Percentiles rank a stretch among this genome's conserved stretches.
These are phyloP conservation scores for Melampsora occidentalis DNA, from an alignment of 1,284 basidiomycete genomes.

Conservation along the genomic window DNA sequence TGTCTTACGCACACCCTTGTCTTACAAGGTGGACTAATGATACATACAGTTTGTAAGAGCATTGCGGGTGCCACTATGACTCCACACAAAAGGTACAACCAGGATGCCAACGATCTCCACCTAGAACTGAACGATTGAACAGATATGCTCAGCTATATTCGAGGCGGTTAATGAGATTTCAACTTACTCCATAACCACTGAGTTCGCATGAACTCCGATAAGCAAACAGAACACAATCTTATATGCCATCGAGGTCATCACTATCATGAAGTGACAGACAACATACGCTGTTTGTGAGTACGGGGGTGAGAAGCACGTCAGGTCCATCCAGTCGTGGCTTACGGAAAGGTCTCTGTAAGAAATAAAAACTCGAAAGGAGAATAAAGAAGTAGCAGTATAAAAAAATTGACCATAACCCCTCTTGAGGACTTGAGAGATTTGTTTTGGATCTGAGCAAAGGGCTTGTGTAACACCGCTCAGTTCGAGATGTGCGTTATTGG, in stretches of 20 bases:
- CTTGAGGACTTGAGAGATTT: not conserved
- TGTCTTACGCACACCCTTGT: too few relatives aligned
- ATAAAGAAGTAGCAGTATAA: too few relatives aligned
- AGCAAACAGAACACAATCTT: not conserved
- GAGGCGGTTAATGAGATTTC: not conserved
- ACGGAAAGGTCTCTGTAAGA: too few relatives aligned
- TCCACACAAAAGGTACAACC: not conserved
- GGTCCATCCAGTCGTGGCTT: too few relatives aligned
- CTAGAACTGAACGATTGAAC: not conserved
- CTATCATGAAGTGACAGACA: not conserved
- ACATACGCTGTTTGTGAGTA: not conserved
- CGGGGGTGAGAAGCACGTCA: too few relatives aligned
- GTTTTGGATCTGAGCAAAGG: too few relatives aligned
- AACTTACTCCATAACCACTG: not conserved
- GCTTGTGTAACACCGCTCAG: too few relatives aligned
- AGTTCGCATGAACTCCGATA: not conserved
- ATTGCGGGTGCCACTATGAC: constrained; percentile 8
- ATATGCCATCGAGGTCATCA: constrained; percentile 2
- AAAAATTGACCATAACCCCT: not conserved
- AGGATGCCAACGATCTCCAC: not conserved
- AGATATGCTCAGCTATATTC: not conserved
- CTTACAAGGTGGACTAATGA: too few relatives aligned
- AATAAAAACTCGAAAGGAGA: too few relatives aligned
- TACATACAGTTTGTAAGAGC: constrained; percentile 1
- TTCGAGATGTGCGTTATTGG: too few relatives aligned